phyloP scores from a whole-genome alignment of 1,284 basidiomycete genomes.

The Leccinum pachyderme region DNA sequence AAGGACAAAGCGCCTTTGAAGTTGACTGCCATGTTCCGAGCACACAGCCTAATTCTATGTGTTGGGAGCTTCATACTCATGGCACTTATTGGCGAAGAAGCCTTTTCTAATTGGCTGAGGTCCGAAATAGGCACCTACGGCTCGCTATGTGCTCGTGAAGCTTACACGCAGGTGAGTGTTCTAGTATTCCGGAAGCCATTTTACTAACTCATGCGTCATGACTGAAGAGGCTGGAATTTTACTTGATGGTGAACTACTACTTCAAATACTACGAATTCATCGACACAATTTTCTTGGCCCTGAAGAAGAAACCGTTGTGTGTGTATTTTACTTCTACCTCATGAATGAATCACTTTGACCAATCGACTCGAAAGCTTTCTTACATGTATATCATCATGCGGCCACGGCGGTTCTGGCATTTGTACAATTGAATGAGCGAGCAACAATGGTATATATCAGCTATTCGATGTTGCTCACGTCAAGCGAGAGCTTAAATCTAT shows the following conservation, averaged over 20 bases:
- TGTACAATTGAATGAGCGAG: constrained; percentile 86
- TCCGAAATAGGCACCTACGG: constrained; percentile 73
- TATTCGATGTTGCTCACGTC: not conserved
- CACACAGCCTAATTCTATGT: constrained; percentile 88
- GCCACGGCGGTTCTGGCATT: constrained; percentile 92
- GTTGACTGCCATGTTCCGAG: constrained; percentile 82
- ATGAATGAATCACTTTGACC: not conserved
- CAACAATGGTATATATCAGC: constrained; percentile 64
- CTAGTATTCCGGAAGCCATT: not conserved
- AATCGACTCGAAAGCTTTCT: constrained; percentile 60
- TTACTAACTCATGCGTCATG: constrained; percentile 7
- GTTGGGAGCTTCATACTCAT: constrained; percentile 79
- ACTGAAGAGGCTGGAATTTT: constrained; percentile 72
- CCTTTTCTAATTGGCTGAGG: constrained; percentile 70
- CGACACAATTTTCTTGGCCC: constrained; percentile 91
- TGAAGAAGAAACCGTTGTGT: constrained; percentile 96
- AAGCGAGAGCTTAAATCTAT: constrained; percentile 4
- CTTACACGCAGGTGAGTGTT: constrained; percentile 78
- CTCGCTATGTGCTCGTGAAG: constrained; percentile 71
- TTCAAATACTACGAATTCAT: constrained; percentile 90
- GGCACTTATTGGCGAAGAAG: constrained; percentile 83
- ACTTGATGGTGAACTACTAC: constrained; percentile 96
- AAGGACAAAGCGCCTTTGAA: constrained; percentile 70
- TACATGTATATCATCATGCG: constrained; percentile 97
- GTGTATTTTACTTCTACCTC: constrained; percentile 26